Evolutionary conservation across 345 rosid species (phyloP).

Genomic region (Rhizophora mangle): DNA sequence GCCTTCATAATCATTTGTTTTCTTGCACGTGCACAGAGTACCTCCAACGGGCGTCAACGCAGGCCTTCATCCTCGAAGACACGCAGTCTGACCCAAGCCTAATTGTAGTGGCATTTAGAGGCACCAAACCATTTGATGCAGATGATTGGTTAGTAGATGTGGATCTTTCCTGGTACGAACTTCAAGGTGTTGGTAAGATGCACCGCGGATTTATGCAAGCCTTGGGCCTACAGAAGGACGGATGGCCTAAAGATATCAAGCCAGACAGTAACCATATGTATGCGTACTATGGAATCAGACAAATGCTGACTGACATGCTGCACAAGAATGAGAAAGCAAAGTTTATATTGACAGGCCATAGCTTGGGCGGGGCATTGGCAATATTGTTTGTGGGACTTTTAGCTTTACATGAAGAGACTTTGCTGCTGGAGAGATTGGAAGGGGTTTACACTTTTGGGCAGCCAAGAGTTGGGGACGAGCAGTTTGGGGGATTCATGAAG

Average conservation of each 20-base stretch:
- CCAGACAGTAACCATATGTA: not conserved
- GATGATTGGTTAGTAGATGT: constrained; percentile 43
- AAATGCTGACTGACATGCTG: constrained; percentile 6
- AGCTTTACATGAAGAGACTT: constrained; percentile 9
- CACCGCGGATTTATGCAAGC: constrained; percentile 65
- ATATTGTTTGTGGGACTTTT: constrained; percentile 15
- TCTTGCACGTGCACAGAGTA: constrained; percentile 24
- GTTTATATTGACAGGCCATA: constrained; percentile 21
- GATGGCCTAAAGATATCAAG: constrained; percentile 12
- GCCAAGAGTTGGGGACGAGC: constrained; percentile 21
- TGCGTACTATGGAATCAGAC: constrained; percentile 20
- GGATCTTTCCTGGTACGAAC: constrained; percentile 55
- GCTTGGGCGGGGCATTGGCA: constrained; percentile 28
- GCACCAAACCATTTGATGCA: constrained; percentile 57
- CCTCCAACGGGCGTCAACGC: constrained; percentile 35
- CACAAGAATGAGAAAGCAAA: constrained; percentile 12
- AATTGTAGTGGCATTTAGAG: constrained; percentile 56
- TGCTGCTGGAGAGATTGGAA: constrained; percentile 20
- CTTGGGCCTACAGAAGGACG: constrained; percentile 45
- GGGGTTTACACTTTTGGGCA: constrained; percentile 26
- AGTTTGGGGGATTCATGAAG: constrained; percentile 16
- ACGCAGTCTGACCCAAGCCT: constrained; percentile 37
- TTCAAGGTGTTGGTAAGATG: constrained; percentile 44
- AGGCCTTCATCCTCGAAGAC: constrained; percentile 49
- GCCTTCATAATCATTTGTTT: no score